Evolutionary conservation across 192 early-diverging fungal species (phyloP).

Genomic region (Entomortierella lignicola): DNA sequence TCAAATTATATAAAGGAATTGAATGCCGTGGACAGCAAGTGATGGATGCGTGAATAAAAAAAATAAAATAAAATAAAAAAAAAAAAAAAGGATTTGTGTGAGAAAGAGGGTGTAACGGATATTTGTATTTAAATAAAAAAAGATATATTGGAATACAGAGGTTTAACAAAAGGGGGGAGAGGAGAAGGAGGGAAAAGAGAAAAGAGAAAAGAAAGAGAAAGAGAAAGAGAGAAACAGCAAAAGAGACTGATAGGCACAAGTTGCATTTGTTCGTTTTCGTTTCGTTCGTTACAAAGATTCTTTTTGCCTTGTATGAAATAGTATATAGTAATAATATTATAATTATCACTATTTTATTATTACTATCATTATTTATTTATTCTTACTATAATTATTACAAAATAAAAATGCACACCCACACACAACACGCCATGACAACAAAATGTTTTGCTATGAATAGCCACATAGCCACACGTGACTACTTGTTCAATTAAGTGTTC

Average conservation of each 20-base stretch:
- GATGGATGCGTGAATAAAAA: not conserved
- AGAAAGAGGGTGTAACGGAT: not conserved
- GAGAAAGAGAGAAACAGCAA: not conserved
- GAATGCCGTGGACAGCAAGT: not conserved
- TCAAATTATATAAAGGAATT: not conserved
- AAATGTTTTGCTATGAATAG: too few species aligned
- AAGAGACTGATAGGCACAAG: not conserved
- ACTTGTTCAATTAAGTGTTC: too few species aligned
- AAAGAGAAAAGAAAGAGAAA: conserved; percentile 1
- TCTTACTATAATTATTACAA: too few species aligned
- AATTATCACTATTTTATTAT: too few species aligned
- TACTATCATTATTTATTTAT: too few species aligned
- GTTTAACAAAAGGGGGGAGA: not conserved
- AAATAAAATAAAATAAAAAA: not conserved
- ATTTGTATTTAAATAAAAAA: not conserved
- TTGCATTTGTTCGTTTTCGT: too few species aligned
- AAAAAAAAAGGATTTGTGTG: not conserved
- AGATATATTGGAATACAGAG: not conserved
- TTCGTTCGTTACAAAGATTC: too few species aligned
- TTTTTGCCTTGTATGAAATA: too few species aligned
- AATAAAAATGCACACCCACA: too few species aligned
- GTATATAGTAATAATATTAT: too few species aligned
- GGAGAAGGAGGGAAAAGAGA: not conserved
- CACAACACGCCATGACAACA: too few species aligned
- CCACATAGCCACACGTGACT: too few species aligned